A percentile compares a stretch with the other conserved stretches of the same genome.
These are phyloP conservation scores for Tolypocladium nubicola DNA, from an alignment of 2,329 filamentous ascomycete species.

Conservation along the genomic window DNA sequence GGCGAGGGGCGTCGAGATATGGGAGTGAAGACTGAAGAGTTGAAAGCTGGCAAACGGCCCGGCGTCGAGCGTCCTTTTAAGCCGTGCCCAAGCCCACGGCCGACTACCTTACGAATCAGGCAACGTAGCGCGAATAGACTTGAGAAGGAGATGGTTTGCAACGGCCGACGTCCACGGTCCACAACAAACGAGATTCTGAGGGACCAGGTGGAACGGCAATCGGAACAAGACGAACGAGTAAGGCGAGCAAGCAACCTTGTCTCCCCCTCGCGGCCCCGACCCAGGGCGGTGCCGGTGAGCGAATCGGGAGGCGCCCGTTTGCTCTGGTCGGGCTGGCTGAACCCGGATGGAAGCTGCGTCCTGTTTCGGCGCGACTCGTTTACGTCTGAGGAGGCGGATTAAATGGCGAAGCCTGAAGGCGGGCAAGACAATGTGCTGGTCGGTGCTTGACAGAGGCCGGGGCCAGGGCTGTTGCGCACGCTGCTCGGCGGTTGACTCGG, in stretches of 20 bases:
- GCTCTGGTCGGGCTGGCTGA: neutral
- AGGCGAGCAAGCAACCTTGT: conserved; percentile 2
- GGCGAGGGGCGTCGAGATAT: neutral
- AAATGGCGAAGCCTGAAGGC: neutral
- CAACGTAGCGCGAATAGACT: neutral
- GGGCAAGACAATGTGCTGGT: neutral
- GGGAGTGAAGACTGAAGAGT: neutral
- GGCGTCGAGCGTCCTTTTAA: neutral
- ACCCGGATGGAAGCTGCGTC: neutral
- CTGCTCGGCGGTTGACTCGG: neutral
- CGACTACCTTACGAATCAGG: neutral
- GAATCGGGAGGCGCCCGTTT: conserved; percentile 3
- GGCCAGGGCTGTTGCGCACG: neutral
- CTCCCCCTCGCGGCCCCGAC: neutral
- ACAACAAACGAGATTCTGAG: neutral
- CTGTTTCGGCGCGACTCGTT: conserved; percentile 1
- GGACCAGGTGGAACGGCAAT: conserved; percentile 2
- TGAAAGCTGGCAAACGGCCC: conserved; percentile 6
- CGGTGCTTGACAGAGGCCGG: neutral
- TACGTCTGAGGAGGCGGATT: neutral
- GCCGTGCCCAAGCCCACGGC: neutral
- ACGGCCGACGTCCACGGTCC: neutral
- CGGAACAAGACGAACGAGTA: conserved; percentile 1
- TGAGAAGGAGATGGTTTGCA: conserved; percentile 1
- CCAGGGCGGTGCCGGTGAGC: neutral